Conservation (phyloP, 164 flowering plant genomes). For the Tetracentron sinense region DNA sequence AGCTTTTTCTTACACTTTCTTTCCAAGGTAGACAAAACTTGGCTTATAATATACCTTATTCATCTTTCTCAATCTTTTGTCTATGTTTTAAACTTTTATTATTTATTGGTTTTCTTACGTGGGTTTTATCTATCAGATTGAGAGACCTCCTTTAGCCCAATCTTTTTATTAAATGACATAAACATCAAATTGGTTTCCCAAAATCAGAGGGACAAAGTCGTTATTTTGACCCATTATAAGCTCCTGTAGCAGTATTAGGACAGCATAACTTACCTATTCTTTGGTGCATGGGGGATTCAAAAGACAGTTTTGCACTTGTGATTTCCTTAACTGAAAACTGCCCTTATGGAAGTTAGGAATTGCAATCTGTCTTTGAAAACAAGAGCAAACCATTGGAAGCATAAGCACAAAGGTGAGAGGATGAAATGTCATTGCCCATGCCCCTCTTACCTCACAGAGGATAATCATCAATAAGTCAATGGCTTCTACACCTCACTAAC, state of each 20-base stretch:
- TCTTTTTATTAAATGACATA: not conserved
- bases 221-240: not conserved
- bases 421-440: not conserved
- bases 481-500: not conserved
- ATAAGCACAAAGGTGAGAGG: not conserved
- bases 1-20: constrained; percentile 4
- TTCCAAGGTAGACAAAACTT: constrained; percentile 13
- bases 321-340: too few species aligned
- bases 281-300: too few species aligned
- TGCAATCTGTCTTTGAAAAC: too few species aligned
- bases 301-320: too few species aligned
- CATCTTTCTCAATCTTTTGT: not conserved
- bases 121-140: not conserved
- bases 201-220: not conserved
- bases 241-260: not conserved
- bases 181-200: not conserved
- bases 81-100: not conserved
- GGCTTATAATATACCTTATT: constrained; percentile 11
- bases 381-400: too few species aligned
- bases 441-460: not conserved
- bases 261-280: too few species aligned
- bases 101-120: constrained; percentile 5
- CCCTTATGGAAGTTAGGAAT: too few species aligned
- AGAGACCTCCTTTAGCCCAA: not conserved
- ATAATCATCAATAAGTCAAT: not conserved